Base-by-base conservation (phyloP, 192 early-diverging fungal species). In the Backusella westeae region DNA sequence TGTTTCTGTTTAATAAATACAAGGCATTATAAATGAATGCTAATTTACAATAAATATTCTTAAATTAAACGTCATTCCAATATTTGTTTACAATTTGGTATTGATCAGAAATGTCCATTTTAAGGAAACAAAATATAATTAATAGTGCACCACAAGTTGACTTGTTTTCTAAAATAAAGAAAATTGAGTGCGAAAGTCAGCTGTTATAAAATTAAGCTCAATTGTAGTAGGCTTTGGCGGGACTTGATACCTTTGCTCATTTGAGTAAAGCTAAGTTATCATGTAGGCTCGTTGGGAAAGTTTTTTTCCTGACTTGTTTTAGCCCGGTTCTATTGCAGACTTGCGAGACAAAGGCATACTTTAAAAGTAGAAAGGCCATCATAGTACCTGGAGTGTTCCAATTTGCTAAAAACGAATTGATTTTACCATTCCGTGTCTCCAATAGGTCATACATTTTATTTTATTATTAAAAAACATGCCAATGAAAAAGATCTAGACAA, bases 351-450 rank as follows among this genome's bases (percentile, higher is more conserved):
- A 53, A 59, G 34, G 32, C 65, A 67, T 71, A 17, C 71, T 21
- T 67, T 34, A 46, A 21, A 32, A 66, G 41, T 71, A 44, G 46
- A 38, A 71, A 74, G 67, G 73, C 69, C 72, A 79, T 79, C 78
- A 79, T 79, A 79, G 78, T 79, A 75, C 78, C 52, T 73, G 68
- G 67, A 52, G 68, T 73, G 66, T 42, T 70, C 15, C 29, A 12
- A 41, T 49, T 70, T 15, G 8, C 21, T 38, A 42, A 38, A 39
- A 41, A 26, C 53, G 26, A n/a, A 59, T 41, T 26, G 21, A 59
- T 21, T 36, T 70, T 26, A 73, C 70, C 71, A 73, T 23, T 49
- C 78, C 74, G 56, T 67, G 78, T 79, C 78, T 79, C 78, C 78
- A 79, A 75, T 79, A 49, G 72, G 41, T 73, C 74, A 26, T 29